phyloP scores from a whole-genome alignment of 805 yeast species.

The Yueomyces sp. region DNA sequence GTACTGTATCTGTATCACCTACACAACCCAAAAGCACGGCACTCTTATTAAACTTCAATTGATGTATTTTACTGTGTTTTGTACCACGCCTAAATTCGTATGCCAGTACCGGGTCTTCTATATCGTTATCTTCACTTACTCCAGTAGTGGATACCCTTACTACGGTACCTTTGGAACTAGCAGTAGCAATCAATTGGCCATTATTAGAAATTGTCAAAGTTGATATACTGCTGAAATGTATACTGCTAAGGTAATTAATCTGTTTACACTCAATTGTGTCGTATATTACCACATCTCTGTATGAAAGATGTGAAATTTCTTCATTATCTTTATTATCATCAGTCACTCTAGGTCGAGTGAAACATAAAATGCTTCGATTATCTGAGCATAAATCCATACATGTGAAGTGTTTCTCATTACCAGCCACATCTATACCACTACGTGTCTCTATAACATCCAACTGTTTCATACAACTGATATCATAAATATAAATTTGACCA shows the following conservation, averaged over 20 bases:
- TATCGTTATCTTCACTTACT: constrained; percentile 25
- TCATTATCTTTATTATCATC: constrained; percentile 31
- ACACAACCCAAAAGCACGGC: constrained; percentile 63
- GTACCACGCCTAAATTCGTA: constrained; percentile 62
- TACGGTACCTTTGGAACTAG: constrained; percentile 60
- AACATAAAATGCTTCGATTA: constrained; percentile 21
- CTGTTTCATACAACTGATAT: constrained; percentile 78
- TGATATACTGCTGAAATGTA: constrained; percentile 20
- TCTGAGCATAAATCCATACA: constrained; percentile 18
- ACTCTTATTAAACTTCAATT: constrained; percentile 51
- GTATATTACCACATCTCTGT: constrained; percentile 48
- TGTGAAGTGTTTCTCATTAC: neutral
- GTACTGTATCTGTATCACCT: constrained; percentile 81
- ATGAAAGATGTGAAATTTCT: constrained; percentile 7
- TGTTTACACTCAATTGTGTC: constrained; percentile 68
- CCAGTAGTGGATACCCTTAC: constrained; percentile 42
- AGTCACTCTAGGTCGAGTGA: constrained; percentile 14
- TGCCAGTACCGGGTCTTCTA: constrained; percentile 8
- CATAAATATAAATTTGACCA: constrained; percentile 80
- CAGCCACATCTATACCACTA: constrained; percentile 6
- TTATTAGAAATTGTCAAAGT: constrained; percentile 36
- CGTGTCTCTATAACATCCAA: constrained; percentile 48
- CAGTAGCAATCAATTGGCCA: constrained; percentile 50
- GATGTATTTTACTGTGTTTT: constrained; percentile 58
- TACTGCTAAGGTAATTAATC: constrained; percentile 31